phyloP scores from a whole-genome alignment of 2,329 filamentous ascomycete species.

The Alternaria novae-zelandiae region DNA sequence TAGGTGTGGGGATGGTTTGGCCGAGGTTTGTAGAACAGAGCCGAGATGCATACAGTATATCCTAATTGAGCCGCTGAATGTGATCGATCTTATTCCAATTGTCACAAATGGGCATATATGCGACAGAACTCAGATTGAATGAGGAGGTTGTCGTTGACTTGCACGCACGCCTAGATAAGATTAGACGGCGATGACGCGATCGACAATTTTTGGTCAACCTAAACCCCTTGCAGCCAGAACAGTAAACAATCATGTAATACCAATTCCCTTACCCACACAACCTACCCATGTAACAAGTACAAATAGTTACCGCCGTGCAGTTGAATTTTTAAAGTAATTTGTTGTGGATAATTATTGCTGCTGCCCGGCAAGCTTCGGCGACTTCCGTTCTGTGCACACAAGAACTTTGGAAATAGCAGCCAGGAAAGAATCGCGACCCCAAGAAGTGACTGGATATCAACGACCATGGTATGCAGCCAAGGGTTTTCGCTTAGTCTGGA shows the following conservation, averaged over 20 bases:
- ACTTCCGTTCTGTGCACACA: neutral
- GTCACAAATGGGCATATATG: no score
- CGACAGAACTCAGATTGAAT: neutral
- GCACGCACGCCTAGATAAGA: neutral
- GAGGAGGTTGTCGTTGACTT: neutral
- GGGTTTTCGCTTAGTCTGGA: neutral
- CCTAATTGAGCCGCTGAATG: no score
- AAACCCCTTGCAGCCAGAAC: slow-evolving; percentile 3
- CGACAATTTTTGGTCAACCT: slow-evolving; percentile 6
- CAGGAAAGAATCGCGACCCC: neutral
- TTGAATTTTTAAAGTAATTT: no score
- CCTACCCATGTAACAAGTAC: neutral
- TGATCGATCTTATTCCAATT: no score
- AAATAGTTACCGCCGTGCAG: no score
- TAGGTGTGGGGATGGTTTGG: neutral
- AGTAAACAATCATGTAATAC: neutral
- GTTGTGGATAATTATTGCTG: neutral
- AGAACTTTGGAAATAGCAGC: neutral
- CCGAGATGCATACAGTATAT: no score
- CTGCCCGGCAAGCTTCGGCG: slow-evolving; percentile 9
- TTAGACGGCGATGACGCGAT: slow-evolving; percentile 13
- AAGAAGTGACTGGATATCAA: neutral
- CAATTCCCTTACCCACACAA: neutral
- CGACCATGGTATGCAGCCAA: slow-evolving; percentile 1
- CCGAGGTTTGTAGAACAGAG: neutral